These are phyloP conservation scores for Phaeoacremonium minimum DNA, from an alignment of 2,329 filamentous ascomycete species.

Conservation along the genomic window DNA sequence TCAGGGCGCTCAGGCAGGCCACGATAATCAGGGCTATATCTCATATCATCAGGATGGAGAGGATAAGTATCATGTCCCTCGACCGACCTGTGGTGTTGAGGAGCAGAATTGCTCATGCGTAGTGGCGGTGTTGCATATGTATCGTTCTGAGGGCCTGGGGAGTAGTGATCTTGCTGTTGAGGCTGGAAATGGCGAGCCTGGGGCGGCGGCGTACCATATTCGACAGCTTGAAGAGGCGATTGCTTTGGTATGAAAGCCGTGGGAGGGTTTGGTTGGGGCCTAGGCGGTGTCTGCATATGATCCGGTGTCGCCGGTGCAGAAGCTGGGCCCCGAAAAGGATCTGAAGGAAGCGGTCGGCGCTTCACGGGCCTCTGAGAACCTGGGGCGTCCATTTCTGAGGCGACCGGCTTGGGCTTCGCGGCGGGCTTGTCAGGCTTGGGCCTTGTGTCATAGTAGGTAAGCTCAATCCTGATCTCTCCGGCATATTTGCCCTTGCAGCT, in stretches of 20 bases:
- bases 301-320: constrained; percentile 30
- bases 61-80: constrained; percentile 30
- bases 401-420: constrained; percentile 46
- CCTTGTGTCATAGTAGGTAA: constrained; percentile 91
- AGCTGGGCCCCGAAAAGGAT: constrained; percentile 57
- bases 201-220: constrained; percentile 40
- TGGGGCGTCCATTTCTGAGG: constrained; percentile 26
- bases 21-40: constrained; percentile 27
- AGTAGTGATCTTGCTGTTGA: too few relatives aligned
- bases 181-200: constrained; percentile 25
- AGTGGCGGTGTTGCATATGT: too few relatives aligned
- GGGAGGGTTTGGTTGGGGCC: constrained; percentile 38
- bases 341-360: constrained; percentile 76
- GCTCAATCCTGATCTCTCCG: constrained; percentile 88
- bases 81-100: constrained; percentile 22
- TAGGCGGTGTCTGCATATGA: constrained; percentile 40
- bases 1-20: constrained; percentile 35
- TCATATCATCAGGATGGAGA: constrained; percentile 29
- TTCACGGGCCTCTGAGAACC: constrained; percentile 64
- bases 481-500: constrained; percentile 92
- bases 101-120: not conserved
- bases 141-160: too few relatives aligned
- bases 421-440: constrained; percentile 71
- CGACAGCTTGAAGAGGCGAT: constrained; percentile 47
- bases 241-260: constrained; percentile 41